Percentiles rank a stretch among this genome's conserved stretches.
phyloP scores from a whole-genome alignment of 2,329 filamentous ascomycete species.

The Parastagonospora avenae region DNA sequence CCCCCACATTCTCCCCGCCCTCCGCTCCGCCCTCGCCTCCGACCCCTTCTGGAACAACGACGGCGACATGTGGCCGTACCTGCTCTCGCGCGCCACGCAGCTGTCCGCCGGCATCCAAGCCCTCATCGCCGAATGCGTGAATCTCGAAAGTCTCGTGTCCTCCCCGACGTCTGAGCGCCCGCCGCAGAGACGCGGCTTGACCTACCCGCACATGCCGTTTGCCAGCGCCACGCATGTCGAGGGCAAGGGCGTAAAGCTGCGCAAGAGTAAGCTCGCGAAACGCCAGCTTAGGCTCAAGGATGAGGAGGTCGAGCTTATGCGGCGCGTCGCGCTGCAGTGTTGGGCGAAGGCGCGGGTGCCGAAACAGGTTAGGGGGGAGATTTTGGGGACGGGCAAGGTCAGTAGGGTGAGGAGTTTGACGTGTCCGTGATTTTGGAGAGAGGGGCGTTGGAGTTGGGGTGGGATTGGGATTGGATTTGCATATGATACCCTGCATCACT shows the following conservation, averaged over 20 bases:
- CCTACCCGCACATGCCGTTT: constrained; percentile 22
- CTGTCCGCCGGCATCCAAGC: constrained; percentile 53
- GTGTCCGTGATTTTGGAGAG: constrained; percentile 26
- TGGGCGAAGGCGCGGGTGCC: constrained; percentile 46
- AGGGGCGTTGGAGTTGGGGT: too few relatives aligned
- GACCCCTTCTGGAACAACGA: constrained; percentile 52
- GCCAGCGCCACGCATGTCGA: constrained; percentile 8
- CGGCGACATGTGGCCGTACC: constrained; percentile 49
- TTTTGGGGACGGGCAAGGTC: constrained; percentile 19
- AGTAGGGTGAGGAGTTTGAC: constrained; percentile 38
- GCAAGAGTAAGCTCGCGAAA: constrained; percentile 51
- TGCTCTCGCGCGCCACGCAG: constrained; percentile 50
- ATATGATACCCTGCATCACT: too few relatives aligned
- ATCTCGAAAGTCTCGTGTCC: constrained; percentile 50
- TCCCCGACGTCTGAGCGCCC: constrained; percentile 29
- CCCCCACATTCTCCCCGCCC: constrained; percentile 49
- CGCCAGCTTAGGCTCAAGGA: constrained; percentile 51
- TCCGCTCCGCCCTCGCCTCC: constrained; percentile 46
- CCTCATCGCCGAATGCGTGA: constrained; percentile 51
- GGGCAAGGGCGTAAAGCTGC: constrained; percentile 35
- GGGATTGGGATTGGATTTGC: too few relatives aligned
- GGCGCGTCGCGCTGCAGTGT: constrained; percentile 50
- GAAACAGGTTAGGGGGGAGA: constrained; percentile 28
- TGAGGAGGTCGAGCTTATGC: constrained; percentile 52
- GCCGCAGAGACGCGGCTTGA: constrained; percentile 22